A percentile compares a stretch with the other conserved stretches of the same genome.
Evolutionary conservation across 2,329 filamentous ascomycete species (phyloP).

Genomic region (Paecilomyces dactylethromorphus): DNA sequence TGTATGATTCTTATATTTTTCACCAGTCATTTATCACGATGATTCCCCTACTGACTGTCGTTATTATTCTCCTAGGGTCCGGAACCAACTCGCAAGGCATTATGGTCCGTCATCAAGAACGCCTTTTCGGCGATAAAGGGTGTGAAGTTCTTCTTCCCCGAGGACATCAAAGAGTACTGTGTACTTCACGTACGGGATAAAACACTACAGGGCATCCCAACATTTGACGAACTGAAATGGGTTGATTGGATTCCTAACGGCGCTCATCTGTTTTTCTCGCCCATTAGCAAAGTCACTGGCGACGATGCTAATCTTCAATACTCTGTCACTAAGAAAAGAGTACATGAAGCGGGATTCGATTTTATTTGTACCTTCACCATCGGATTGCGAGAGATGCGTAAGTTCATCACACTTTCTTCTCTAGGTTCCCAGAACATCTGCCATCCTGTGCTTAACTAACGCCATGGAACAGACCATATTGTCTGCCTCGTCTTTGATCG

Average conservation of each 20-base stretch:
- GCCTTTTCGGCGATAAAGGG: constrained; percentile 39
- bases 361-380: constrained; percentile 47
- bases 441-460: background rate
- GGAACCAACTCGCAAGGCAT: constrained; percentile 21
- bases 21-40: background rate
- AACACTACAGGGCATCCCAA: constrained; percentile 18
- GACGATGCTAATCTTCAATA: constrained; percentile 43
- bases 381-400: constrained; percentile 46
- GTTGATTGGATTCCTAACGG: constrained; percentile 50
- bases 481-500: constrained; percentile 49
- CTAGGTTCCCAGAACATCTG: too few species aligned
- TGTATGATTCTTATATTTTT: background rate
- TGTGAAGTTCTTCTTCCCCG: constrained; percentile 36
- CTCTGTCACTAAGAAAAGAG: constrained; percentile 31
- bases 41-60: background rate
- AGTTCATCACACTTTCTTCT: background rate
- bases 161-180: constrained; percentile 30
- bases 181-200: constrained; percentile 20
- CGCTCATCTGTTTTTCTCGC: constrained; percentile 47
- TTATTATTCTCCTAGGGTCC: constrained; percentile 20
- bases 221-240: constrained; percentile 34
- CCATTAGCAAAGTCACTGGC: constrained; percentile 45
- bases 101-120: constrained; percentile 35
- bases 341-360: constrained; percentile 43
- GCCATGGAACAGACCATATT: constrained; percentile 36